These are phyloP conservation scores for Xylariomycetidae sp. DNA, from an alignment of 2,329 filamentous ascomycete species.

Conservation along the genomic window DNA sequence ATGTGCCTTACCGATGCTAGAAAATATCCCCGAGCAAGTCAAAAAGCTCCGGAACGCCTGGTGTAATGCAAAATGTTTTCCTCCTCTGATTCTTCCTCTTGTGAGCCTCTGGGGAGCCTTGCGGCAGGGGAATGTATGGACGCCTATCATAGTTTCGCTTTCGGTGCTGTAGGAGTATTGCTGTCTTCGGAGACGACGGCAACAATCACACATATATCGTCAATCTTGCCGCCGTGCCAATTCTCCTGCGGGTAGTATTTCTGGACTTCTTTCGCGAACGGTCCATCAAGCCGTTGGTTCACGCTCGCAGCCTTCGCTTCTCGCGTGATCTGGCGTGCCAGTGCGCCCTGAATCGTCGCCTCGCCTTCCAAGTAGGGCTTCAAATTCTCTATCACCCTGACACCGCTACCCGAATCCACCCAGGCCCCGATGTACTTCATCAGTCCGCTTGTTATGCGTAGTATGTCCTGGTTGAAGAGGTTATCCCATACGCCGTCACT, in stretches of 20 bases:
- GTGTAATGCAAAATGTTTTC: too few relatives aligned
- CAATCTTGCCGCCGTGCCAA: constrained; percentile 89
- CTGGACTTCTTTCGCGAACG: constrained; percentile 92
- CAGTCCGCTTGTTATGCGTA: constrained; percentile 70
- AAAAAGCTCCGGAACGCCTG: too few relatives aligned
- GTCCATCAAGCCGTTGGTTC: constrained; percentile 78
- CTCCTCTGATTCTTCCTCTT: too few relatives aligned
- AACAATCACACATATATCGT: constrained; percentile 89
- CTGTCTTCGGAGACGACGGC: constrained; percentile 67
- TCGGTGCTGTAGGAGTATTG: constrained; percentile 16
- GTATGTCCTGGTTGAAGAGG: constrained; percentile 81
- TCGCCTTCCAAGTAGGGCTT: constrained; percentile 40
- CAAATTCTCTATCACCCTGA: constrained; percentile 60
- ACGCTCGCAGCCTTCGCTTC: constrained; percentile 83
- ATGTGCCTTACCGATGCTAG: too few relatives aligned
- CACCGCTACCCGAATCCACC: constrained; percentile 58
- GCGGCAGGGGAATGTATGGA: too few relatives aligned
- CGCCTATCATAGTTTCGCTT: too few relatives aligned
- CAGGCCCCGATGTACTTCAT: constrained; percentile 76
- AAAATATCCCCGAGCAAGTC: too few relatives aligned
- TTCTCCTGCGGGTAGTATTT: constrained; percentile 79
- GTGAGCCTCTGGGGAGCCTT: too few relatives aligned
- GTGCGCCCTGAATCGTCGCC: constrained; percentile 65
- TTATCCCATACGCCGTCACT: constrained; percentile 98
- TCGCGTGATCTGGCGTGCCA: constrained; percentile 74